Evolutionary conservation across 1,139 yeast species (phyloP).

Genomic region (Debaryomyces nepalensis): DNA sequence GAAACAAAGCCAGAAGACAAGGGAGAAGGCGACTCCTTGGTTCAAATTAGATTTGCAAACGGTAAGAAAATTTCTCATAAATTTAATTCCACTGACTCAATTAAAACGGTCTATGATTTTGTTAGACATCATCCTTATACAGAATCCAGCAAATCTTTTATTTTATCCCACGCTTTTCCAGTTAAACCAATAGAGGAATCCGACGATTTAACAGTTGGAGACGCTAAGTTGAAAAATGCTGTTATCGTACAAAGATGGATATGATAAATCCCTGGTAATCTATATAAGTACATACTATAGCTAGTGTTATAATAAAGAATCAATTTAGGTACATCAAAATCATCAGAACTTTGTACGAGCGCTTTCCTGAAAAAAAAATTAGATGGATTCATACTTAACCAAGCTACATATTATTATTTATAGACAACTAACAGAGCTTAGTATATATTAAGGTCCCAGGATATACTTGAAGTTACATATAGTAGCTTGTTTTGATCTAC

Average conservation of each 20-base stretch:
- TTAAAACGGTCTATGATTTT: constrained; percentile 70
- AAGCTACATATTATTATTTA: too few species aligned
- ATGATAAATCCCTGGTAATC: constrained; percentile 5
- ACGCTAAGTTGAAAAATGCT: constrained; percentile 79
- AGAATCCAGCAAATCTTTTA: constrained; percentile 54
- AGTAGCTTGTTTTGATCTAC: too few species aligned
- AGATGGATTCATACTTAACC: neutral
- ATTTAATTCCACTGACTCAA: constrained; percentile 68
- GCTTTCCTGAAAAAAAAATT: constrained; percentile 6
- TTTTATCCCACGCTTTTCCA: constrained; percentile 84
- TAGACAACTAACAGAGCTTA: too few species aligned
- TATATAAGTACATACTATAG: too few species aligned
- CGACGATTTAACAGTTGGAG: constrained; percentile 57
- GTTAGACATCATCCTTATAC: constrained; percentile 55
- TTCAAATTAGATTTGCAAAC: constrained; percentile 85
- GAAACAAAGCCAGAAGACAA: constrained; percentile 29
- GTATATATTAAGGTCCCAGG: too few species aligned
- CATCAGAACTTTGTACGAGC: constrained; percentile 5
- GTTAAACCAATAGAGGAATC: constrained; percentile 70
- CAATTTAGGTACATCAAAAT: neutral
- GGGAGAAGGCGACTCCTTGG: constrained; percentile 69
- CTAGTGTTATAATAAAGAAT: too few species aligned
- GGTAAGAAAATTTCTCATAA: constrained; percentile 72
- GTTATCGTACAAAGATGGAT: constrained; percentile 91
- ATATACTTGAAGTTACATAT: too few species aligned